These are phyloP conservation scores for Cyclotella choctawhatcheeana DNA, from an alignment of 108 stramenopile genomes.

Conservation along the genomic window DNA sequence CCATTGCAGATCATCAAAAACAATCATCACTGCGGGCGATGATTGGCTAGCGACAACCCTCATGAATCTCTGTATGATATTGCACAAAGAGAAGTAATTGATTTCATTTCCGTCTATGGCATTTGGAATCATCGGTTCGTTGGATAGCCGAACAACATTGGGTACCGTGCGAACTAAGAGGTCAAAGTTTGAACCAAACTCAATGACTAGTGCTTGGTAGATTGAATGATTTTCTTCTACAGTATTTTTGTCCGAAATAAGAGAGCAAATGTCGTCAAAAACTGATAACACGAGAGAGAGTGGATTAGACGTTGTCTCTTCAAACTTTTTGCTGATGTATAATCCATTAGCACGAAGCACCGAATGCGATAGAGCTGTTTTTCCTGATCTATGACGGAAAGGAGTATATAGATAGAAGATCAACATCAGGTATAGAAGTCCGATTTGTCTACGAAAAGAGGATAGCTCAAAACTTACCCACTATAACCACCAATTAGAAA, in stretches of 20 bases:
- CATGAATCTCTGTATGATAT: slow-evolving; percentile 34
- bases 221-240: slow-evolving; percentile 5
- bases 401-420: no score
- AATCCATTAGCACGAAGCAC: no score
- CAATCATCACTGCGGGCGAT: slow-evolving; percentile 26
- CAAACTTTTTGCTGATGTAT: not conserved
- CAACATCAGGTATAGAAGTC: no score
- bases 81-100: slow-evolving; percentile 31
- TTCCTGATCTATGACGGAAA: no score
- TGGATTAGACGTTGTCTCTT: not conserved
- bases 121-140: no score
- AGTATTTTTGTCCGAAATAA: slow-evolving; percentile 22
- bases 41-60: slow-evolving; percentile 25
- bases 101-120: slow-evolving; percentile 1
- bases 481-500: slow-evolving; percentile 42
- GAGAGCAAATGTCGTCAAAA: slow-evolving; percentile 25
- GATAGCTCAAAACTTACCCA: no score
- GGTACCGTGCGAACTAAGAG: slow-evolving; percentile 29
- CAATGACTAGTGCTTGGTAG: slow-evolving; percentile 14
- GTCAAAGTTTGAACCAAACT: slow-evolving; percentile 29
- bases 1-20: slow-evolving; percentile 44
- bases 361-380: no score
- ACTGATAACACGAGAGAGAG: not conserved
- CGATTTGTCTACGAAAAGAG: no score
- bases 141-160: slow-evolving; percentile 18